phyloP scores from a whole-genome alignment of 108 stramenopile species.

The Skeletonema potamos region DNA sequence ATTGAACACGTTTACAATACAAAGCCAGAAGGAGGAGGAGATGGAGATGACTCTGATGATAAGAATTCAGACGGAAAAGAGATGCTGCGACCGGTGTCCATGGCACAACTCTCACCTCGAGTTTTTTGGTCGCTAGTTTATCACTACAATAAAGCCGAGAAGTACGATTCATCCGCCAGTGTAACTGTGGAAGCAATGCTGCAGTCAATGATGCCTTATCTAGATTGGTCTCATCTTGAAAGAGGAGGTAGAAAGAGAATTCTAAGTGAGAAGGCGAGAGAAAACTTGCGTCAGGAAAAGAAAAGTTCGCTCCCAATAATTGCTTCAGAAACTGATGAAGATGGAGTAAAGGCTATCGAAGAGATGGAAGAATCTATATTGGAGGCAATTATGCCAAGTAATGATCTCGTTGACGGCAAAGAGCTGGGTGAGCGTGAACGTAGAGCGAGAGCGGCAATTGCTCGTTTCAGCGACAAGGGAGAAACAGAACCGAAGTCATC shows the following conservation, averaged over 20 bases:
- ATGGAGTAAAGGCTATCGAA: constrained; percentile 25
- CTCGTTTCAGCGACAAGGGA: constrained; percentile 21
- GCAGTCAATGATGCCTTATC: constrained; percentile 52
- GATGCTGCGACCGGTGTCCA: constrained; percentile 65
- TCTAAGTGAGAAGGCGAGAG: constrained; percentile 79
- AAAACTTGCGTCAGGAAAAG: constrained; percentile 72
- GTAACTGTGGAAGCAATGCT: constrained; percentile 53
- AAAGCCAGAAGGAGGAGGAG: not conserved
- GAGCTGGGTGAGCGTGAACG: constrained; percentile 50
- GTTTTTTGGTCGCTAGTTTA: constrained; percentile 72
- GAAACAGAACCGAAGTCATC: not conserved
- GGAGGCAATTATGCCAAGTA: constrained; percentile 45
- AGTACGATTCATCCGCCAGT: constrained; percentile 5
- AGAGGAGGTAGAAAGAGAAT: constrained; percentile 60
- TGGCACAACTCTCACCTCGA: constrained; percentile 75
- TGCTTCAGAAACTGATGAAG: constrained; percentile 4
- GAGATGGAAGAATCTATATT: constrained; percentile 47
- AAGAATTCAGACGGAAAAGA: constrained; percentile 51
- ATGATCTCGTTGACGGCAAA: constrained; percentile 63
- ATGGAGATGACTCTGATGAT: not conserved
- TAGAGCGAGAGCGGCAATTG: constrained; percentile 54
- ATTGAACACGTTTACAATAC: constrained; percentile 56
- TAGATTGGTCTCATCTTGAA: constrained; percentile 83
- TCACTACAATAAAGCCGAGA: constrained; percentile 25
- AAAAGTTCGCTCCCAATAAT: constrained; percentile 2